Percentiles rank a stretch among this genome's conserved stretches.
Conservation (phyloP, 2,329 filamentous ascomycete genomes). For the Pestalotiopsis sp. region DNA sequence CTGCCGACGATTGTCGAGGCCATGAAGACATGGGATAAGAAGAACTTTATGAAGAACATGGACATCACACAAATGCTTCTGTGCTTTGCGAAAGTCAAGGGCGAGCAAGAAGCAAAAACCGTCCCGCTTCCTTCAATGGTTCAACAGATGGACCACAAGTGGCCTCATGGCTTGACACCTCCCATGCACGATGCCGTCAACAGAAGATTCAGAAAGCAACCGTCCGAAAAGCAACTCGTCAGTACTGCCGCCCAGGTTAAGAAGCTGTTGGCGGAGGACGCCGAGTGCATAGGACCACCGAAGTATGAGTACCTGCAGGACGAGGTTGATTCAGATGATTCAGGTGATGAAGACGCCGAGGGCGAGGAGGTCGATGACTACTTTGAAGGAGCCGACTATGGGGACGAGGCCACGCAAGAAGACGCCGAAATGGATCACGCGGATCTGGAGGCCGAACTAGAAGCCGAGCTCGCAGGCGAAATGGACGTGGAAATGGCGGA, state of each 20-base stretch:
- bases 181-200: slow-evolving; percentile 86
- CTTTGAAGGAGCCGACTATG: slow-evolving; percentile 23
- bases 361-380: slow-evolving; percentile 61
- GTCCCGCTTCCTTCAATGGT: slow-evolving; percentile 73
- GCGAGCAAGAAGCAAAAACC: slow-evolving; percentile 67
- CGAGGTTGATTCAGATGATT: slow-evolving; percentile 37
- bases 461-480: slow-evolving; percentile 57
- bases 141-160: slow-evolving; percentile 65
- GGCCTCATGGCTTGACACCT: slow-evolving; percentile 84
- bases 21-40: slow-evolving; percentile 93
- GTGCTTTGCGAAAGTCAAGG: slow-evolving; percentile 69
- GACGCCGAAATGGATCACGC: slow-evolving; percentile 42
- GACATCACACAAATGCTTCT: slow-evolving; percentile 90
- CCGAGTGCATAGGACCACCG: slow-evolving; percentile 58
- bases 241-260: slow-evolving; percentile 82
- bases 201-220: slow-evolving; percentile 79
- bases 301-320: slow-evolving; percentile 67
- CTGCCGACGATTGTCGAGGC: slow-evolving; percentile 85
- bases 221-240: slow-evolving; percentile 82
- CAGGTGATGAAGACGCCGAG: slow-evolving; percentile 50
- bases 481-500: slow-evolving; percentile 34
- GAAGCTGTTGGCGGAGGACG: slow-evolving; percentile 71
- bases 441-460: slow-evolving; percentile 59
- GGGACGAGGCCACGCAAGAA: slow-evolving; percentile 2
- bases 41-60: slow-evolving; percentile 84